These are phyloP conservation scores for Zygosaccharomyces rouxii DNA, from an alignment of 805 yeast species.

Conservation along the genomic window DNA sequence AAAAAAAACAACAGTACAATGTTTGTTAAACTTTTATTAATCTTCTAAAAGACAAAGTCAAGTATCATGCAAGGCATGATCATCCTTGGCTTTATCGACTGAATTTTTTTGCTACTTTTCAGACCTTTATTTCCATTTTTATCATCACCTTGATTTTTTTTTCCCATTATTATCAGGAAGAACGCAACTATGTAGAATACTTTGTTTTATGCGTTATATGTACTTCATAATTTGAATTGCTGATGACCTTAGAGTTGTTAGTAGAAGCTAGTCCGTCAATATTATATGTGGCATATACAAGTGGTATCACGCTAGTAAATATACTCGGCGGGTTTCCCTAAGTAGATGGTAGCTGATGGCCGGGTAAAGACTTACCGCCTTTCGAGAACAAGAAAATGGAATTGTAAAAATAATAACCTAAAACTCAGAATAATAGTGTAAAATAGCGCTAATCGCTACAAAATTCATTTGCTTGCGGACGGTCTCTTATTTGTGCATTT, in stretches of 20 bases:
- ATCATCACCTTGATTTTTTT: neutral
- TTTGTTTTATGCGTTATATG: constrained; percentile 5
- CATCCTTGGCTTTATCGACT: neutral
- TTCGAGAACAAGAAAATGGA: neutral
- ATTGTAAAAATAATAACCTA: neutral
- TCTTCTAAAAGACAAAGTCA: neutral
- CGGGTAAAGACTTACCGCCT: neutral
- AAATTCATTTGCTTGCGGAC: too few relatives aligned
- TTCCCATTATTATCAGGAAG: neutral
- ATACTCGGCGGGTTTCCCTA: neutral
- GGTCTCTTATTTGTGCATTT: too few relatives aligned
- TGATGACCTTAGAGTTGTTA: neutral
- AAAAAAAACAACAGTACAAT: neutral
- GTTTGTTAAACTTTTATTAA: neutral
- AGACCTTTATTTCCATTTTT: neutral
- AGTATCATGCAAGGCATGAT: neutral
- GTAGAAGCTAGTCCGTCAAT: neutral
- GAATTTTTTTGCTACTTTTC: neutral
- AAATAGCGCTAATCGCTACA: too few relatives aligned
- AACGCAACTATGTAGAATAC: constrained; percentile 5
- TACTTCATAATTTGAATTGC: constrained; percentile 4
- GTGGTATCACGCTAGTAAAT: neutral
- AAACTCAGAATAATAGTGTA: too few relatives aligned
- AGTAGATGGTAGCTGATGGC: neutral
- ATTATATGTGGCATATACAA: neutral